phyloP scores from a whole-genome alignment of 768 basidiomycete species.

The Chalciporus sphaerocephalus region DNA sequence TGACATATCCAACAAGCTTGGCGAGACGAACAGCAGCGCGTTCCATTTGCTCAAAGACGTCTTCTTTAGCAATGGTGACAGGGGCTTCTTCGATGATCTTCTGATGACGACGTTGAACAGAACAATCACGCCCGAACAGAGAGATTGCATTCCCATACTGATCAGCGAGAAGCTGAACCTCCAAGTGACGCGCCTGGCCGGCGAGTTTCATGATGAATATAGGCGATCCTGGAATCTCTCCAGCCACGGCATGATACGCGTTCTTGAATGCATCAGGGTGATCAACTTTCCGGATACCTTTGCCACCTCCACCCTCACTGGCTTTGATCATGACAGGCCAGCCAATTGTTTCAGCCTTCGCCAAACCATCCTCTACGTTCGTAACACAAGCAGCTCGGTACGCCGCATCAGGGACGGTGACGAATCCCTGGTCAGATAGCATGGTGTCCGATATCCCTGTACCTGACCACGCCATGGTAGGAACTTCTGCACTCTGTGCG shows the following conservation, averaged over 20 bases:
- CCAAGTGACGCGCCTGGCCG: slow-evolving; percentile 93
- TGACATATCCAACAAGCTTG: slow-evolving; percentile 97
- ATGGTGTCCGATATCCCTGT: slow-evolving; percentile 86
- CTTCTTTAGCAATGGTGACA: slow-evolving; percentile 91
- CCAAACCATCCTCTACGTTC: slow-evolving; percentile 80
- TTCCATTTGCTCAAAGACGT: slow-evolving; percentile 96
- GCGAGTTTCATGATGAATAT: slow-evolving; percentile 99
- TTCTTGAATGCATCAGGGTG: slow-evolving; percentile 85
- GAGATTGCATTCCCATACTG: slow-evolving; percentile 99
- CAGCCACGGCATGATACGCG: slow-evolving; percentile 86
- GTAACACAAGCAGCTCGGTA: slow-evolving; percentile 87
- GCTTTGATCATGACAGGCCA: slow-evolving; percentile 99
- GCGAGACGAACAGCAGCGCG: slow-evolving; percentile 98
- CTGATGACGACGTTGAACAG: slow-evolving; percentile 97
- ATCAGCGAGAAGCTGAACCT: slow-evolving; percentile 97
- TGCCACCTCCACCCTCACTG: slow-evolving; percentile 97
- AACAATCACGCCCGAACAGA: slow-evolving; percentile 97
- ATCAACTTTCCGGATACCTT: slow-evolving; percentile 96
- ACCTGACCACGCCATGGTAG: slow-evolving; percentile 99
- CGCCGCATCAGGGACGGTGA: slow-evolving; percentile 88
- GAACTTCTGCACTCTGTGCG: slow-evolving; percentile 92
- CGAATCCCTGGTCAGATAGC: slow-evolving; percentile 82
- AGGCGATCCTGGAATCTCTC: slow-evolving; percentile 97
- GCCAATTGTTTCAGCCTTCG: slow-evolving; percentile 81
- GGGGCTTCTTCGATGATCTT: slow-evolving; percentile 99